Base-by-base conservation (phyloP, 148 eudicot genomes). In the Diospyros kaki region DNA sequence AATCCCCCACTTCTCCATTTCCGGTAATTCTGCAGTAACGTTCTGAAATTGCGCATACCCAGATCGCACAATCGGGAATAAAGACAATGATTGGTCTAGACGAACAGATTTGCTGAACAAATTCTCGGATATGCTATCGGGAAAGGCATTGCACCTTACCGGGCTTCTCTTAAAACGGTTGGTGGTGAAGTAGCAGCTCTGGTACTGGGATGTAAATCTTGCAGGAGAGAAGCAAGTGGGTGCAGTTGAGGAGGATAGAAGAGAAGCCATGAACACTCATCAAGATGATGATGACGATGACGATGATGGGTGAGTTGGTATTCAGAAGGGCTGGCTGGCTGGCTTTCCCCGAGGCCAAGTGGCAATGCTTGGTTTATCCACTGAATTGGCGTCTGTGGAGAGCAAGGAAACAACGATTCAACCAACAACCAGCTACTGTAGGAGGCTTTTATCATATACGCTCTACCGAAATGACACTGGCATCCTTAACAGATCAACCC, bases 1-100 rank as follows among this genome's bases (percentile, higher is more conserved):
- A 17, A 94, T 18, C 8, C 86, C 90, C 93, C 87, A 94, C 77
- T 83, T 94, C 83, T 94, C 87, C 0, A 6, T 62, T 6, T 87
- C 91, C 10, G 97, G 98, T n/a, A 90, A 74, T 59, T 85, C 84
- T 11, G 44, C 83, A 5, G 81, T 65, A 28, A 78, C 9, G 17
- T 66, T 76, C 87, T 87, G 85, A 51, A 94, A 62, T 67, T 91
- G 87, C 0, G 74, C 82, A 73, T 83, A 79, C 58, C 76, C 78
- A 5, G 87, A 77, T 74, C 81, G 79, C 17, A 92, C 66, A 54
- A 82, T 56, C 1, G 97, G 97, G 44, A 69, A 40, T 41, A 75
- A 39, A 40, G 82, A 66, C 42, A 80, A 52, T 8, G 77, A 80
- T 55, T 78, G 79, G 51, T 78, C 83, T 39, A 84, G 61, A 10